phyloP scores from a whole-genome alignment of 75 land plant species.

The Larix kaempferi region DNA sequence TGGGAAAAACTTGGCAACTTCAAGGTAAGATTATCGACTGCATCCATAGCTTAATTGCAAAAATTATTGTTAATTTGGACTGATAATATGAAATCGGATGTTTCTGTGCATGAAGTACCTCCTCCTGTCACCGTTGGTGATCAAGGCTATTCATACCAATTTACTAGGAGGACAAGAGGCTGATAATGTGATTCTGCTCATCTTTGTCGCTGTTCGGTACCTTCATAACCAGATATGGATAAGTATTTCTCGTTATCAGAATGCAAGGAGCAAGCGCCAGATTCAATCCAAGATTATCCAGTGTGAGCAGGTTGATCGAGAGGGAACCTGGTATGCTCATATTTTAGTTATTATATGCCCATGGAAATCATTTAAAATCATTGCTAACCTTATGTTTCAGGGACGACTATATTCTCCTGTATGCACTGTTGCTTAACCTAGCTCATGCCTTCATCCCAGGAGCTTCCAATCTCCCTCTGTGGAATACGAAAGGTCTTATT shows the following conservation, averaged over 20 bases:
- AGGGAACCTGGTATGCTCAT: conserved; percentile 2
- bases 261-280: conserved; percentile 41
- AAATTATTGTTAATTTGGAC: too few species aligned
- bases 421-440: background rate
- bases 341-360: background rate
- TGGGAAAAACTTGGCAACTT: too few species aligned
- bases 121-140: conserved; percentile 43
- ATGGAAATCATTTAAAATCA: background rate
- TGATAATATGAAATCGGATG: background rate
- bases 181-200: conserved; percentile 21
- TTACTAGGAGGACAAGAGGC: conserved; percentile 12
- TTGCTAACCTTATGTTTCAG: background rate
- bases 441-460: background rate
- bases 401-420: conserved; percentile 3
- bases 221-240: conserved; percentile 61
- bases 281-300: conserved; percentile 44
- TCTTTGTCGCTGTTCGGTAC: conserved; percentile 27
- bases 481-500: conserved; percentile 56
- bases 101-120: conserved; percentile 17
- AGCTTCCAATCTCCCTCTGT: conserved; percentile 31
- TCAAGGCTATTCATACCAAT: conserved; percentile 17
- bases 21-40: too few species aligned
- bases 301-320: conserved; percentile 43
- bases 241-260: conserved; percentile 47
- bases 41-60: too few species aligned